Evolutionary conservation across 164 flowering plant species (phyloP).

Genomic region (Piper longum): DNA sequence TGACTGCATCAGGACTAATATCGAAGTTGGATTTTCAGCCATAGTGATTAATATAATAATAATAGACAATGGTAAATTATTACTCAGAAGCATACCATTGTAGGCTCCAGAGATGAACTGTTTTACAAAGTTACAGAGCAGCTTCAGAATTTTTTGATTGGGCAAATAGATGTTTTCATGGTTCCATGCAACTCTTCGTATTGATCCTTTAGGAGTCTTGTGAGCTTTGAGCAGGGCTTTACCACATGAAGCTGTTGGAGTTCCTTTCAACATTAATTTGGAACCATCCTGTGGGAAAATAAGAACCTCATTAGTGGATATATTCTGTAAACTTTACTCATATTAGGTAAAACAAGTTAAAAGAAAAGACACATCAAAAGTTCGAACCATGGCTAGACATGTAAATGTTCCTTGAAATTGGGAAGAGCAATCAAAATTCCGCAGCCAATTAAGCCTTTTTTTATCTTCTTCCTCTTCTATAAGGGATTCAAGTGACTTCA

Average conservation of each 20-base stretch:
- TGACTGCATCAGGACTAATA: slow-evolving; percentile 76
- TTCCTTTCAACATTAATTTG: slow-evolving; percentile 59
- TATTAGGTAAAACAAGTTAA: background rate
- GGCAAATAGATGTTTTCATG: slow-evolving; percentile 36
- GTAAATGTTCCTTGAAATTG: slow-evolving; percentile 80
- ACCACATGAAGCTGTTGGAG: slow-evolving; percentile 33
- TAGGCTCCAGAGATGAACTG: slow-evolving; percentile 85
- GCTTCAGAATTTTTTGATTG: slow-evolving; percentile 31
- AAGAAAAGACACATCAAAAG: background rate
- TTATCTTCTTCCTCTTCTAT: slow-evolving; percentile 72
- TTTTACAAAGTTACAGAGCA: slow-evolving; percentile 53
- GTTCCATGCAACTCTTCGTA: slow-evolving; percentile 54
- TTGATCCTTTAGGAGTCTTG: slow-evolving; percentile 41
- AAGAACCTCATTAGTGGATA: background rate
- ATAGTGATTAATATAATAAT: slow-evolving; percentile 1
- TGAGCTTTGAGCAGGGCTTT: slow-evolving; percentile 29
- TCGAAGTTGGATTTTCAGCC: slow-evolving; percentile 7
- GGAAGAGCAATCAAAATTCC: slow-evolving; percentile 37
- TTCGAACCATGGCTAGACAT: slow-evolving; percentile 49
- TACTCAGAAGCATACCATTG: slow-evolving; percentile 39
- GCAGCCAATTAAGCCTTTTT: slow-evolving; percentile 32
- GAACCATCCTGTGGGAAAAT: slow-evolving; percentile 72
- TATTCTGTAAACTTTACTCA: background rate
- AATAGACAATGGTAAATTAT: background rate
- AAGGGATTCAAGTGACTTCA: slow-evolving; percentile 43